Conservation (phyloP, 306 rosid genomes). For the Neltuma alba region DNA sequence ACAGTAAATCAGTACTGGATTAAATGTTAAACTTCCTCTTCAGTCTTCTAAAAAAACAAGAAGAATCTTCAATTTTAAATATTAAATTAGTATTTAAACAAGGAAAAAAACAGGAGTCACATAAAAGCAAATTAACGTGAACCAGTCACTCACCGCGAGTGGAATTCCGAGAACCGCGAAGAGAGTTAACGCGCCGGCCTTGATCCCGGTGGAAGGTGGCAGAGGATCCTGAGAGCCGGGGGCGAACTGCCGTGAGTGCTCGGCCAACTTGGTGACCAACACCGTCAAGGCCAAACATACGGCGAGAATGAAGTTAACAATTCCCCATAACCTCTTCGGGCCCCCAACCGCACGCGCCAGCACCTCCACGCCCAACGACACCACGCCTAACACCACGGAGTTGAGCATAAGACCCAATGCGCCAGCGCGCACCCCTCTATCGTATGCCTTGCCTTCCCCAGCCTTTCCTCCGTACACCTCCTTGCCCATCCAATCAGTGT, state of each 20-base stretch:
- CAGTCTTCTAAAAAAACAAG: no score
- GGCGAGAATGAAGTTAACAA: slow-evolving; percentile 70
- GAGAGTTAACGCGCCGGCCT: slow-evolving; percentile 51
- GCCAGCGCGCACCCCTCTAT: slow-evolving; percentile 70
- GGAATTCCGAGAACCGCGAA: slow-evolving; percentile 59
- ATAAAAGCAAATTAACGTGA: neutral
- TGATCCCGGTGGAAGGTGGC: slow-evolving; percentile 34
- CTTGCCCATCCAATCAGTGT: slow-evolving; percentile 95
- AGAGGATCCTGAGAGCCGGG: neutral
- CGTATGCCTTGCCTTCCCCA: slow-evolving; percentile 49
- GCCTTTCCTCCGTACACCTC: slow-evolving; percentile 88
- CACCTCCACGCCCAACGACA: slow-evolving; percentile 57
- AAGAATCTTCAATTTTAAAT: no score
- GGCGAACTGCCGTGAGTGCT: slow-evolving; percentile 12
- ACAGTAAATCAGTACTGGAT: neutral
- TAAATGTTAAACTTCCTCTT: neutral
- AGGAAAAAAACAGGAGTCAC: neutral
- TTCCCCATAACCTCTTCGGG: slow-evolving; percentile 72
- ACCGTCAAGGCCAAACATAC: slow-evolving; percentile 42
- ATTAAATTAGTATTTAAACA: no score
- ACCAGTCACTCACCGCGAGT: slow-evolving; percentile 41
- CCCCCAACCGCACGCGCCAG: slow-evolving; percentile 69
- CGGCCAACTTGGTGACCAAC: slow-evolving; percentile 58
- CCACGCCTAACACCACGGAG: slow-evolving; percentile 63
- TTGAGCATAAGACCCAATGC: slow-evolving; percentile 81